Base-by-base conservation (phyloP, 768 basidiomycete species). In the Pisolithus microcarpus region DNA sequence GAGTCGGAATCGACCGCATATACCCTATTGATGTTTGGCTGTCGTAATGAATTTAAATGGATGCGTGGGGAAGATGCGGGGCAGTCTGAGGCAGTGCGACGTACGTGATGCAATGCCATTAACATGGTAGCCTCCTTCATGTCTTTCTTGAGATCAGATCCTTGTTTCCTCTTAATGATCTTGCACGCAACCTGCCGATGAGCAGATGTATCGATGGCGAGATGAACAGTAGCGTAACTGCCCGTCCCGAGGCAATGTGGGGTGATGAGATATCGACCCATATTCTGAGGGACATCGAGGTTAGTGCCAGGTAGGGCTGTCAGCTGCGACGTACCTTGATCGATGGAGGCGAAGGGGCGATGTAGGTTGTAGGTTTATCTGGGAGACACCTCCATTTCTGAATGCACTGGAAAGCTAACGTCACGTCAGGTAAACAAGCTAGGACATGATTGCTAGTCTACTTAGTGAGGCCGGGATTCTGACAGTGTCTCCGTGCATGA, bases 1-100 rank as follows among this genome's bases (percentile, higher is more conserved):
- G 76, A 70, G 53, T 80, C 72, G 31, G 79, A 75, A 61, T 84
- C 80, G 10, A 85, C 82, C 49, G 82, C 84, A 58, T 81, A 83
- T 39, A 90, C 82, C 46, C 78, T 77, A 58, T 89, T 91, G 44
- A 91, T 89, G 53, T 89, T 90, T 9, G 88, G 86, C 88, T 91
- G 53, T 23, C 30, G 24, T 50, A 30, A 21, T 8, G 21, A 21
- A 44, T 31, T 40, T 42, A 38, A 49, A 19, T 43, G 45, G 24
- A 51, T 30, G 51, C 36, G 23, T n/a, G 38, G 30, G 24, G 3
- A 30, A 44, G 19, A 40, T 15, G 47, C 1, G 28, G n/a, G 30
- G 10, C 30, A 26, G 5, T 30, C 10, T 30, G 24, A 40, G n/a
- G 21, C 13, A 19, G 36, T 13, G 16, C 34, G 3, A 39, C 79